Base-by-base conservation (phyloP, 2,329 filamentous ascomycete species). In the Lasiodiplodia sp. region DNA sequence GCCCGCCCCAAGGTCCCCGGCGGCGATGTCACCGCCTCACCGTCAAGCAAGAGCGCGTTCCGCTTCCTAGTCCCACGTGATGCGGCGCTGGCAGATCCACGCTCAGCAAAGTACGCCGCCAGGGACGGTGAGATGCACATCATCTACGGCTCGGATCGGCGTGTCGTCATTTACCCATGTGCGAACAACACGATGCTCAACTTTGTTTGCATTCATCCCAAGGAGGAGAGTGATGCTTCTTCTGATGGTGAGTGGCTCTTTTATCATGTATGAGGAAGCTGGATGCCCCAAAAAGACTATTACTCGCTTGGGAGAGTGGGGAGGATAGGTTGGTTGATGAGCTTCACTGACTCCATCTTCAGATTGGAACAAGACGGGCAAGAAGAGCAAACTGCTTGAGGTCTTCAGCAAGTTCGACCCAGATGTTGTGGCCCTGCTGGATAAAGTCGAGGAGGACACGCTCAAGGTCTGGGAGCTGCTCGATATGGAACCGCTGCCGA, bases 401-500 rank as follows among this genome's bases (percentile, higher is more conserved):
- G 74, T 82, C 6, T 82, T 78, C 70, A 73, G 75, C 21, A 72
- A 74, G 37, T 83, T 82, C 64, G 77, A 78, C 38, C 75, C 78
- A 1, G 73, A 74, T 7, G 64, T 82, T 8, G 44, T 76, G 11
- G 78, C 77, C 38, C 70, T 83, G 40, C 69, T 83, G 37, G 70
- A 75, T 21, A 81, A 81, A 72, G 81, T 79, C 5, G 76, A 80
- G 31, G 73, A 75, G 65, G 75, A 77, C 8, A 77, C 76, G 12
- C 55, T 81, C 62, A 80, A 80, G 67, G 76, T 80, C 3, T 79
- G 78, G 78, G 76, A 78, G 67, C 65, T 79, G 63, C 63, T 79
- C 3, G 67, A 92, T 71, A 89, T 91, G 86, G 83, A 86, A 3
- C 78, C 82, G 1, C 76, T 92, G 18, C 82, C 85, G 0, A 82